phyloP scores from a whole-genome alignment of 2,329 filamentous ascomycete species.

The Diplodia sapinea region DNA sequence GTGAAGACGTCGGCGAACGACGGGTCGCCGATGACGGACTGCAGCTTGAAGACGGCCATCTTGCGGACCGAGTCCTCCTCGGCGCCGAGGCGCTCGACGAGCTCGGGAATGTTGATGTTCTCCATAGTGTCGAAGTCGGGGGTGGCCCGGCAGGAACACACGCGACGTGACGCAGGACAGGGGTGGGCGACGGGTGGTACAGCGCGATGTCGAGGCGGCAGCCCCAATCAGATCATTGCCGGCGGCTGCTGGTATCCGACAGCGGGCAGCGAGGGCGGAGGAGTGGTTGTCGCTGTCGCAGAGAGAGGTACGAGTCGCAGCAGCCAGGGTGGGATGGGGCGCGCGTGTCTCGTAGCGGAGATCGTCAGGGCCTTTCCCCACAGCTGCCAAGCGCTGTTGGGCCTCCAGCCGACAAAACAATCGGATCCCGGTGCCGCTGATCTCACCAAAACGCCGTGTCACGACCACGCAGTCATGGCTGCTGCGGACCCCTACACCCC shows the following conservation, averaged over 20 bases:
- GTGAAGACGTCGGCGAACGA: slow-evolving; percentile 98
- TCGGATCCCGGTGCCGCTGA: background rate
- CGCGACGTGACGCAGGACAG: slow-evolving; percentile 29
- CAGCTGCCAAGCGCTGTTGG: slow-evolving; percentile 9
- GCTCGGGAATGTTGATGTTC: slow-evolving; percentile 61
- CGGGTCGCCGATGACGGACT: slow-evolving; percentile 92
- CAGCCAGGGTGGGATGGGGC: slow-evolving; percentile 11
- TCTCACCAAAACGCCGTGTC: background rate
- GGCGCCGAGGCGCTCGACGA: slow-evolving; percentile 64
- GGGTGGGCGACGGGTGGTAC: slow-evolving; percentile 8
- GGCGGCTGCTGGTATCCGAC: slow-evolving; percentile 15
- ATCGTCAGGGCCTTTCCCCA: slow-evolving; percentile 29
- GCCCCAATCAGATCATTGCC: slow-evolving; percentile 25
- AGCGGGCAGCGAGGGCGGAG: background rate
- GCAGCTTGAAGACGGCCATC: slow-evolving; percentile 98
- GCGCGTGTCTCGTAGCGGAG: slow-evolving; percentile 4
- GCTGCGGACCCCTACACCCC: too few relatives aligned
- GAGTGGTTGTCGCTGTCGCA: slow-evolving; percentile 12
- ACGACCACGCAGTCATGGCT: background rate
- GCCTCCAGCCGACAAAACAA: slow-evolving; percentile 7
- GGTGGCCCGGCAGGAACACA: slow-evolving; percentile 6
- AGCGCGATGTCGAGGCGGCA: slow-evolving; percentile 4
- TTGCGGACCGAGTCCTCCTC: slow-evolving; percentile 90
- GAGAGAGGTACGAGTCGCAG: background rate
- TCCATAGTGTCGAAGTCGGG: slow-evolving; percentile 52